These are phyloP conservation scores for Acaromyces ingoldii DNA, from an alignment of 1,284 basidiomycete species.

Conservation along the genomic window DNA sequence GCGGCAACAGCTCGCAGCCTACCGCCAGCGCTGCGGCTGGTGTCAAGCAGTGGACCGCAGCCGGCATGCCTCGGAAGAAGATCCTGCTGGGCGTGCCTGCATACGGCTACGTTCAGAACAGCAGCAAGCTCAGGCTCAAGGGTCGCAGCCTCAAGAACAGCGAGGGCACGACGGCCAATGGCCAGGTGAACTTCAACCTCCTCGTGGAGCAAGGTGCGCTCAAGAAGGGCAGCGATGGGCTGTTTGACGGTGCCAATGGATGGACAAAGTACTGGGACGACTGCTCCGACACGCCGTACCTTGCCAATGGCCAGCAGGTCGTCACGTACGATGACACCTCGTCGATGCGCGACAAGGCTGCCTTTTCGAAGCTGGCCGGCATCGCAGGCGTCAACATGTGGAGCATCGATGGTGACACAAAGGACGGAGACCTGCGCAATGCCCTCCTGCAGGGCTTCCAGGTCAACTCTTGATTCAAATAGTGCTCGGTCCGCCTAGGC, in stretches of 20 bases:
- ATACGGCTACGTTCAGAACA: constrained; percentile 36
- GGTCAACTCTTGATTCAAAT: too few relatives aligned
- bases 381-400: constrained; percentile 37
- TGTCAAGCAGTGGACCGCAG: constrained; percentile 35
- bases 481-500: too few relatives aligned
- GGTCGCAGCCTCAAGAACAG: constrained; percentile 3
- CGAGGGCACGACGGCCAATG: constrained; percentile 14
- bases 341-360: constrained; percentile 36
- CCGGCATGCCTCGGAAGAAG: constrained; percentile 40
- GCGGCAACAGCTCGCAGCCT: constrained; percentile 37
- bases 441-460: too few relatives aligned
- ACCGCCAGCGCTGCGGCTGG: constrained; percentile 29
- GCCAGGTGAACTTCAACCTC: constrained; percentile 33
- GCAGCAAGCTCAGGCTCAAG: constrained; percentile 11
- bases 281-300: constrained; percentile 39
- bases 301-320: constrained; percentile 25
- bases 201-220: constrained; percentile 30
- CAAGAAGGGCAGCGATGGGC: not conserved
- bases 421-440: constrained; percentile 22
- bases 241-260: constrained; percentile 21
- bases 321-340: constrained; percentile 42
- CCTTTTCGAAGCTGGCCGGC: constrained; percentile 27
- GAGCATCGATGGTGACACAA: constrained; percentile 37
- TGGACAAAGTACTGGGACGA: constrained; percentile 41
- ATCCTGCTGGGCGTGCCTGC: constrained; percentile 38